Percentiles rank a stretch among this genome's conserved stretches.
Evolutionary conservation across 2,329 filamentous ascomycete genomes (phyloP).

Genomic region (Paramyrothecium roridum): DNA sequence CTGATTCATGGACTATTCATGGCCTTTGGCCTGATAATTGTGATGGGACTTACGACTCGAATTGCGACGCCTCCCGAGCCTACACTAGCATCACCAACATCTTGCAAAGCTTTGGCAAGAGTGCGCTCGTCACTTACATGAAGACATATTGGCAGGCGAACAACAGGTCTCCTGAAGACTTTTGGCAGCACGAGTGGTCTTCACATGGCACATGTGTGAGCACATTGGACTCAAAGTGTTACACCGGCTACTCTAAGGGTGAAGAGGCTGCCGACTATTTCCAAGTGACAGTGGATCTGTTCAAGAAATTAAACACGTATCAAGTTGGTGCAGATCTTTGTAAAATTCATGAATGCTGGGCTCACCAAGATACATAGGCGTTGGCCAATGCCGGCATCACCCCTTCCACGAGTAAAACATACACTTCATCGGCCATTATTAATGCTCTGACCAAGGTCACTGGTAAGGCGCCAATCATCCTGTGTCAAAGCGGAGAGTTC

Average conservation of each 20-base stretch:
- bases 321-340: constrained; percentile 41
- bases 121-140: constrained; percentile 63
- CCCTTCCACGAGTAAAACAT: constrained; percentile 52
- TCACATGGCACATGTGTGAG: constrained; percentile 72
- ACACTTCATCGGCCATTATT: constrained; percentile 57
- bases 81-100: constrained; percentile 66
- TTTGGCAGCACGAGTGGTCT: constrained; percentile 74
- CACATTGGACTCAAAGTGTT: constrained; percentile 66
- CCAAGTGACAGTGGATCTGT: constrained; percentile 60
- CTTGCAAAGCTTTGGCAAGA: constrained; percentile 47
- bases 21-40: constrained; percentile 67
- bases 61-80: constrained; percentile 58
- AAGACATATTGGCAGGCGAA: constrained; percentile 69
- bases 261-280: constrained; percentile 71
- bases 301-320: constrained; percentile 67
- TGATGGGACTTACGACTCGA: constrained; percentile 65
- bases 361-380: too few relatives aligned
- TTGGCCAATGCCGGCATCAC: constrained; percentile 53
- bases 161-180: constrained; percentile 57
- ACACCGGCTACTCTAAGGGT: constrained; percentile 53
- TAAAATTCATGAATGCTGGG: too few relatives aligned
- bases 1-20: constrained; percentile 71
- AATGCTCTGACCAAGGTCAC: constrained; percentile 43
- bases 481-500: too few relatives aligned
- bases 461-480: too few relatives aligned